Percentiles rank a stretch among this genome's conserved stretches.
These are phyloP conservation scores for Populus hybrid DNA, from an alignment of 441 rosid species.

Conservation along the genomic window DNA sequence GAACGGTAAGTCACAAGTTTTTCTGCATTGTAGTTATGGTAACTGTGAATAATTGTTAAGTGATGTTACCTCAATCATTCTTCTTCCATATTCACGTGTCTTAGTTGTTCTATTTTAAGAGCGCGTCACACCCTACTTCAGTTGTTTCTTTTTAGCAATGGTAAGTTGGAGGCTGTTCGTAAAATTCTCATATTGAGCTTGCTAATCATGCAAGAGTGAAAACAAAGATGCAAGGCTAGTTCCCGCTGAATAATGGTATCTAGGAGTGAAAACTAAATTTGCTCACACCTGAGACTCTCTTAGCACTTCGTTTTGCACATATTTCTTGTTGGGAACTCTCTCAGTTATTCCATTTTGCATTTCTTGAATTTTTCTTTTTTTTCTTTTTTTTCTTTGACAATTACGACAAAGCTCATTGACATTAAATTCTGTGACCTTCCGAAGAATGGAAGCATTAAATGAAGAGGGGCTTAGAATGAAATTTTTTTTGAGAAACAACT, in stretches of 20 bases:
- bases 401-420: too few species aligned
- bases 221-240: not conserved
- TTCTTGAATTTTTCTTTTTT: not conserved
- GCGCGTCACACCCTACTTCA: not conserved
- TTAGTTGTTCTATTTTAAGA: not conserved
- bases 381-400: not conserved
- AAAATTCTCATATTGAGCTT: not conserved
- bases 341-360: not conserved
- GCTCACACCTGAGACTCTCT: not conserved
- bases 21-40: not conserved
- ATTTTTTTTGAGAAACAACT: not conserved
- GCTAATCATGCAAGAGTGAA: not conserved
- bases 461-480: not conserved
- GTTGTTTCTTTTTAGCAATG: not conserved
- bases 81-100: not conserved
- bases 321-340: not conserved
- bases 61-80: not conserved
- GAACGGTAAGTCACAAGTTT: conserved; percentile 15
- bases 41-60: not conserved
- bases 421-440: not conserved
- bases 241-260: not conserved
- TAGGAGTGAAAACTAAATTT: not conserved
- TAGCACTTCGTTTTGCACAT: not conserved
- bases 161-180: not conserved
- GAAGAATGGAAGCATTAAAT: not conserved